Evolutionary conservation across 1,139 yeast genomes (phyloP).

Genomic region (Entelexis sorbosivorans): DNA sequence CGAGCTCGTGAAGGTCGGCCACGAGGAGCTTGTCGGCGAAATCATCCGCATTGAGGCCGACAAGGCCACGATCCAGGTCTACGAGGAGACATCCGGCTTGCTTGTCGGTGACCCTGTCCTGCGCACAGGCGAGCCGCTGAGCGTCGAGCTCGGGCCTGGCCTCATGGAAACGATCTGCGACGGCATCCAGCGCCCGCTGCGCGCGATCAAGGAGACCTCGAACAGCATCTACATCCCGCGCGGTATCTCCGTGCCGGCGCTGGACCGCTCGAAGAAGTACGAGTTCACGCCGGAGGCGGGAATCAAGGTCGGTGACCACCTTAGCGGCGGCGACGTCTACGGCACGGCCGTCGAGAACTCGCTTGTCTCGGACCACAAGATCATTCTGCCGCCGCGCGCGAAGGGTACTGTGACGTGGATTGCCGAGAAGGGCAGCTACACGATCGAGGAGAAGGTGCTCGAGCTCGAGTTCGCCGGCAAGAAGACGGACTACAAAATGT

Average conservation of each 20-base stretch:
- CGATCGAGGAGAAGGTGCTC: slow-evolving; percentile 74
- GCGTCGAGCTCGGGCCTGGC: slow-evolving; percentile 98
- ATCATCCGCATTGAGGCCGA: slow-evolving; percentile 94
- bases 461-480: slow-evolving; percentile 94
- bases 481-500: slow-evolving; percentile 74
- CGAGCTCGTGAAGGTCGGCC: slow-evolving; percentile 93
- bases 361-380: slow-evolving; percentile 80
- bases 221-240: slow-evolving; percentile 95
- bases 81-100: slow-evolving; percentile 98
- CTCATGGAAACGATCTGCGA: slow-evolving; percentile 97
- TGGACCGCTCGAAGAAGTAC: slow-evolving; percentile 68
- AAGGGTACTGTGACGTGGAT: slow-evolving; percentile 90
- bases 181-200: slow-evolving; percentile 97
- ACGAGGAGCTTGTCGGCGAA: slow-evolving; percentile 92
- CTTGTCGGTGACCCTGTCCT: slow-evolving; percentile 98
- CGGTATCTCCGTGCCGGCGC: slow-evolving; percentile 94
- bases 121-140: slow-evolving; percentile 94
- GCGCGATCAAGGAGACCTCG: slow-evolving; percentile 74
- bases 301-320: slow-evolving; percentile 88
- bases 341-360: slow-evolving; percentile 93
- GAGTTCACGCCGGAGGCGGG: slow-evolving; percentile 61
- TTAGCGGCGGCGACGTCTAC: slow-evolving; percentile 94
- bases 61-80: slow-evolving; percentile 95
- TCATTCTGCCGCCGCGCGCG: slow-evolving; percentile 92
- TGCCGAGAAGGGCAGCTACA: slow-evolving; percentile 83